Percentiles rank a stretch among this genome's conserved stretches.
Conservation (phyloP, 2,329 filamentous ascomycete species). For the Cladosporium colombiae region DNA sequence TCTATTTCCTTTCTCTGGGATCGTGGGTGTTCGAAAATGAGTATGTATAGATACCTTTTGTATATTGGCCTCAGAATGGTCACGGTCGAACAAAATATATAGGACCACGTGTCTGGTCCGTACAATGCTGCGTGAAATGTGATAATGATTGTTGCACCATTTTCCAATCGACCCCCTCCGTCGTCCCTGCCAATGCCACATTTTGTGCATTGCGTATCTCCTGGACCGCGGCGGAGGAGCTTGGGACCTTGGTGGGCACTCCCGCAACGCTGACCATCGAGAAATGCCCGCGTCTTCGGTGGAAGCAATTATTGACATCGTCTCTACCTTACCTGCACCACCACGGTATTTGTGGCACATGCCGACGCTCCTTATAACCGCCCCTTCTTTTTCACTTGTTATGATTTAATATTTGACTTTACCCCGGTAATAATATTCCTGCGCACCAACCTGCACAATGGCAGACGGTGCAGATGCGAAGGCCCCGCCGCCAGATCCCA, state of each 20-base stretch:
- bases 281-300: slow-evolving; percentile 6
- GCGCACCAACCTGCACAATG: slow-evolving; percentile 15
- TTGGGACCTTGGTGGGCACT: slow-evolving; percentile 2
- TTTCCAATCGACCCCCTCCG: background rate
- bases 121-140: background rate
- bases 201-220: slow-evolving; percentile 1
- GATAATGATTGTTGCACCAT: background rate
- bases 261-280: slow-evolving; percentile 10
- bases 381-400: slow-evolving; percentile 9
- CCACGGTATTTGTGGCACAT: slow-evolving; percentile 2
- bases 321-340: background rate
- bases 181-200: background rate
- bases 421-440: background rate
- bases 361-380: slow-evolving; percentile 14
- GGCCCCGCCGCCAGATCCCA: slow-evolving; percentile 26
- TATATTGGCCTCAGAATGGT: slow-evolving; percentile 18
- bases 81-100: slow-evolving; percentile 10
- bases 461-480: slow-evolving; percentile 13
- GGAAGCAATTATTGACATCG: slow-evolving; percentile 2
- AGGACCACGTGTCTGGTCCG: background rate
- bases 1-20: slow-evolving; percentile 15
- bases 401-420: slow-evolving; percentile 17
- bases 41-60: slow-evolving; percentile 21
- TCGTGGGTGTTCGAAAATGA: slow-evolving; percentile 18
- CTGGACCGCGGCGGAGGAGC: slow-evolving; percentile 9